These are phyloP conservation scores for Penicillium occitanis DNA, from an alignment of 2,329 filamentous ascomycete genomes.

Conservation along the genomic window DNA sequence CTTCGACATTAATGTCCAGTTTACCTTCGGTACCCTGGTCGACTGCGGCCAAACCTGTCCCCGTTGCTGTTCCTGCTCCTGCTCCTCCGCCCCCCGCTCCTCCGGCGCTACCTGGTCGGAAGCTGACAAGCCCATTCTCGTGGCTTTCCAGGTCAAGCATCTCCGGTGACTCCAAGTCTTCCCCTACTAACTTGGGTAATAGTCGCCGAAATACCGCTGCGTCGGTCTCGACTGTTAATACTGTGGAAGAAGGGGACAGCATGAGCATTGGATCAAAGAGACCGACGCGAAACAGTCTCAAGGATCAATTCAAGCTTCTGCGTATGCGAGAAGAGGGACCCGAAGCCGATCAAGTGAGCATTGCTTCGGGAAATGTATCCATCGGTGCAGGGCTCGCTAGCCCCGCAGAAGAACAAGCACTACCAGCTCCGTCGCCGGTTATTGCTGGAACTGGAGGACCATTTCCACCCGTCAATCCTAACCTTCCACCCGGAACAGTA, in stretches of 20 bases:
- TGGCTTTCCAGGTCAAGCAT: conserved; percentile 69
- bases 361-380: conserved; percentile 45
- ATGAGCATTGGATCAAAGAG: conserved; percentile 48
- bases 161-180: conserved; percentile 56
- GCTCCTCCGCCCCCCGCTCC: conserved; percentile 39
- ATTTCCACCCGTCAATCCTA: conserved; percentile 63
- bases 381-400: conserved; percentile 47
- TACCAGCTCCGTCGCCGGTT: conserved; percentile 29
- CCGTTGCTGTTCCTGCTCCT: conserved; percentile 39
- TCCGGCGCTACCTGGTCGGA: conserved; percentile 54
- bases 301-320: conserved; percentile 75
- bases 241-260: conserved; percentile 68
- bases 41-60: conserved; percentile 25
- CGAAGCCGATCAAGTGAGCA: conserved; percentile 57
- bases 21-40: conserved; percentile 57
- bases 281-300: conserved; percentile 63
- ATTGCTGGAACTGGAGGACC: conserved; percentile 27
- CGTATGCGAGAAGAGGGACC: conserved; percentile 72
- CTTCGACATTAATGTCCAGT: conserved; percentile 60
- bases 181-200: conserved; percentile 51
- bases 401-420: conserved; percentile 49
- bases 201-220: conserved; percentile 72
- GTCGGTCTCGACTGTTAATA: conserved; percentile 74
- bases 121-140: conserved; percentile 83
- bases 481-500: conserved; percentile 79